Conservation (phyloP, 331 rosid genomes). For the Pyracantha coccinea region DNA sequence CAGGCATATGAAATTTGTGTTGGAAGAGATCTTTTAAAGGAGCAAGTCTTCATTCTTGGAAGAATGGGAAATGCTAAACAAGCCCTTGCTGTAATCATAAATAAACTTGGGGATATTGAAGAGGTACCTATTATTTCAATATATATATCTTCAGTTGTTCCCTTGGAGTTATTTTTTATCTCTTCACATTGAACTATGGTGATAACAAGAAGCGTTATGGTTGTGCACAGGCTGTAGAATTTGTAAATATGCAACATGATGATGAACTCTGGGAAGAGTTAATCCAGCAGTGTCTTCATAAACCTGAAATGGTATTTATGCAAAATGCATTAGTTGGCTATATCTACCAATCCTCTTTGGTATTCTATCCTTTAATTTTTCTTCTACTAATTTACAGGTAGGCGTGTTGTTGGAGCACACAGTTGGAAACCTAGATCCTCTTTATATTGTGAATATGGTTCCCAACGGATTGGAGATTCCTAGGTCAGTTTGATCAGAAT, state of each 20-base stretch:
- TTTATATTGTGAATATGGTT: slow-evolving; percentile 92
- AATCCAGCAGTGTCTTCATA: slow-evolving; percentile 69
- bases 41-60: slow-evolving; percentile 93
- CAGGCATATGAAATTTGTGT: slow-evolving; percentile 90
- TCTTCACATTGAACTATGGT: slow-evolving; percentile 11
- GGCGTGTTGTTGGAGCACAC: slow-evolving; percentile 95
- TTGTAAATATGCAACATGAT: slow-evolving; percentile 74
- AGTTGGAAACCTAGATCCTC: slow-evolving; percentile 98
- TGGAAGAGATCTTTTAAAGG: slow-evolving; percentile 61
- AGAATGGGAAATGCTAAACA: slow-evolving; percentile 92
- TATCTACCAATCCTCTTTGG: slow-evolving; percentile 6
- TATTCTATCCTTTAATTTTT: background rate
- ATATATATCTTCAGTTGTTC: slow-evolving; percentile 1
- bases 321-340: background rate
- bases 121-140: slow-evolving; percentile 46
- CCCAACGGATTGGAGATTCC: slow-evolving; percentile 97
- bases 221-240: slow-evolving; percentile 65
- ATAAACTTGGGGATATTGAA: slow-evolving; percentile 81
- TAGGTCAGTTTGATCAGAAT: slow-evolving; percentile 46
- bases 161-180: background rate
- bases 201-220: slow-evolving; percentile 3
- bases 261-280: slow-evolving; percentile 92
- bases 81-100: slow-evolving; percentile 79
- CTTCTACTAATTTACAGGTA: slow-evolving; percentile 48
- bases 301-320: slow-evolving; percentile 79